A percentile compares a stretch with the other conserved stretches of the same genome.
Conservation (phyloP, 306 rosid species). For the Arachis hypogaea region DNA sequence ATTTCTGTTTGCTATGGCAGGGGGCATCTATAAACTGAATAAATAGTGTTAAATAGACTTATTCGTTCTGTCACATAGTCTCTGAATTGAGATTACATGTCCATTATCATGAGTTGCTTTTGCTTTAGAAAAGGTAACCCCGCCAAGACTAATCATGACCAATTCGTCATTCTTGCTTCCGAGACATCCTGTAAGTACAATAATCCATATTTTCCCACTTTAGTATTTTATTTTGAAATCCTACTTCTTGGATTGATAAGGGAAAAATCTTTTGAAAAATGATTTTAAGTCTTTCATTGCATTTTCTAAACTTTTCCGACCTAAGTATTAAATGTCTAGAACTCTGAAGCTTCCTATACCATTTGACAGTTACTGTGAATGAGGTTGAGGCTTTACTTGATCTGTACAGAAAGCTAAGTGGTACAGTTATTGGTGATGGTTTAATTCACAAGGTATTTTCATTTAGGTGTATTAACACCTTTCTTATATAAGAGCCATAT, state of each 20-base stretch:
- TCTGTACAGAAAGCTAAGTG: conserved; percentile 65
- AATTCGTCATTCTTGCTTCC: conserved; percentile 53
- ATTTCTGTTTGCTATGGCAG: conserved; percentile 43
- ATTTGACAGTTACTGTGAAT: conserved; percentile 67
- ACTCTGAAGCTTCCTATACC: conserved; percentile 18
- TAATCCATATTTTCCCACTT: neutral
- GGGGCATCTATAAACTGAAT: conserved; percentile 28
- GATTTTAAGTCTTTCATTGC: too few relatives aligned
- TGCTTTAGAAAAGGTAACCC: conserved; percentile 42
- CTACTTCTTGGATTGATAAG: neutral
- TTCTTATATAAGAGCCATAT: neutral
- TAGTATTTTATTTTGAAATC: neutral
- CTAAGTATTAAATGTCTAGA: too few relatives aligned
- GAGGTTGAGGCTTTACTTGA: conserved; percentile 76
- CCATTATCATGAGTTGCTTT: conserved; percentile 48
- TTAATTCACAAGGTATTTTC: conserved; percentile 70
- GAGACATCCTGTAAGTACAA: conserved; percentile 73
- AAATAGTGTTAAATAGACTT: conserved; percentile 10
- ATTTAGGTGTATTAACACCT: neutral
- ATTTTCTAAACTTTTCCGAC: too few relatives aligned
- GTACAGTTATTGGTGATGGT: conserved; percentile 62
- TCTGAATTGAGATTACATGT: conserved; percentile 22
- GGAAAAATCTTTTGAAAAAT: too few relatives aligned
- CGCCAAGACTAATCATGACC: conserved; percentile 36
- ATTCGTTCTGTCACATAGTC: neutral